phyloP scores from a whole-genome alignment of 2,329 filamentous ascomycete species.

The Trichoderma breve region DNA sequence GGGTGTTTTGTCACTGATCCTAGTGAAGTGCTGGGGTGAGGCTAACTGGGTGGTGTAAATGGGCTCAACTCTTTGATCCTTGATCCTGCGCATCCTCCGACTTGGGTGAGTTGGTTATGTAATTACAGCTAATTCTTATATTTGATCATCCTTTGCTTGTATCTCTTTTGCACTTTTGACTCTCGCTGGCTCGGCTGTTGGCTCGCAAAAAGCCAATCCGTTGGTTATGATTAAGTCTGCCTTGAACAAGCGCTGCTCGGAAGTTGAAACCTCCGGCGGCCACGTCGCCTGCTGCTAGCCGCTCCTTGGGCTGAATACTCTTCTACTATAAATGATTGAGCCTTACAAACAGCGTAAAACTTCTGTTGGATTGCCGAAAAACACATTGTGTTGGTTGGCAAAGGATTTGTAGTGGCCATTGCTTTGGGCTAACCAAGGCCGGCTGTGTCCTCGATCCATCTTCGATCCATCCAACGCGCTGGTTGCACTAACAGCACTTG shows the following conservation, averaged over 20 bases:
- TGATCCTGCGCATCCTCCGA: not conserved
- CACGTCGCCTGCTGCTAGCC: not conserved
- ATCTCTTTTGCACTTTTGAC: not conserved
- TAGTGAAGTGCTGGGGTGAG: not conserved
- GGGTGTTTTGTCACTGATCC: not conserved
- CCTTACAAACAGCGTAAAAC: not conserved
- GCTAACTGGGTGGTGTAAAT: not conserved
- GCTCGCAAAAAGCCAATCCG: not conserved
- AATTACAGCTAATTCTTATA: too few relatives aligned
- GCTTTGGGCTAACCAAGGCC: not conserved
- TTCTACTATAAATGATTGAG: not conserved
- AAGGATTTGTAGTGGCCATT: not conserved
- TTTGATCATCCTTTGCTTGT: not conserved
- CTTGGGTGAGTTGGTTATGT: not conserved
- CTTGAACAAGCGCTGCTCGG: not conserved
- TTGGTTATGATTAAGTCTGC: not conserved
- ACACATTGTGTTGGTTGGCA: not conserved
- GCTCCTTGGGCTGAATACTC: not conserved
- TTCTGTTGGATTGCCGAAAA: not conserved
- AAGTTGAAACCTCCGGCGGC: not conserved
- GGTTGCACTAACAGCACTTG: not conserved
- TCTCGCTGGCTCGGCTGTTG: not conserved
- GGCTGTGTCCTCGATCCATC: not conserved
- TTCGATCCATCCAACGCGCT: not conserved
- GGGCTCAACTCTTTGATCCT: not conserved